Conservation (phyloP, 768 basidiomycete genomes). For the Neoboletus magnificus region DNA sequence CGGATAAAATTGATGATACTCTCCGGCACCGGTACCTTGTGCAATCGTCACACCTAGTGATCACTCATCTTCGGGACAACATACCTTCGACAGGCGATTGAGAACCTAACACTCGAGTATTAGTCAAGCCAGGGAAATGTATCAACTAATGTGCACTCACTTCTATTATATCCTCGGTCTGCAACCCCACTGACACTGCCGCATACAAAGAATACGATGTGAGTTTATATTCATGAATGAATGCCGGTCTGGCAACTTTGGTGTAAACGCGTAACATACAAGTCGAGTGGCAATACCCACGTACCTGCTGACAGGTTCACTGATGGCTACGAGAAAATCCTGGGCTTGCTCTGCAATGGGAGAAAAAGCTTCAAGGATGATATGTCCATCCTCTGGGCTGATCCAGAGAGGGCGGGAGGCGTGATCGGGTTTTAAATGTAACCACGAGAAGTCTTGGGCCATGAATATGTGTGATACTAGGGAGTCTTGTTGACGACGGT, state of each 20-base stretch:
- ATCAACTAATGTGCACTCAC: constrained; percentile 45
- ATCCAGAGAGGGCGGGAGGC: constrained; percentile 94
- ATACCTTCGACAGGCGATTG: constrained; percentile 73
- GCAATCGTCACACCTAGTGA: constrained; percentile 2
- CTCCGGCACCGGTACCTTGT: constrained; percentile 87
- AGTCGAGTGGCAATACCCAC: constrained; percentile 30
- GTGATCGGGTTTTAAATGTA: constrained; percentile 89
- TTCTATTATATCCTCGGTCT: constrained; percentile 98
- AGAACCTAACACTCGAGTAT: constrained; percentile 54
- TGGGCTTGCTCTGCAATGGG: constrained; percentile 98
- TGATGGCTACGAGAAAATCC: constrained; percentile 96
- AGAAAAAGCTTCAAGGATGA: constrained; percentile 96
- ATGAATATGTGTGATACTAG: constrained; percentile 81
- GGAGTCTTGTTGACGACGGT: constrained; percentile 69
- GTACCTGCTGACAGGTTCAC: constrained; percentile 97
- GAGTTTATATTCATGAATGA: constrained; percentile 99
- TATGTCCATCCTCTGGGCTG: constrained; percentile 84
- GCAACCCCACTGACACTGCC: constrained; percentile 95
- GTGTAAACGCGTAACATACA: constrained; percentile 30
- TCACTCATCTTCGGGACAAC: constrained; percentile 2
- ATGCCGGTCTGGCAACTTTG: constrained; percentile 67
- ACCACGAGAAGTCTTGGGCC: constrained; percentile 82
- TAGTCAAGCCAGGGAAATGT: constrained; percentile 28
- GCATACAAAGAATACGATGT: constrained; percentile 98
- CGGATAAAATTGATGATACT: constrained; percentile 84